Base-by-base conservation (phyloP, 768 basidiomycete species). In the Mrakia blollopis region DNA sequence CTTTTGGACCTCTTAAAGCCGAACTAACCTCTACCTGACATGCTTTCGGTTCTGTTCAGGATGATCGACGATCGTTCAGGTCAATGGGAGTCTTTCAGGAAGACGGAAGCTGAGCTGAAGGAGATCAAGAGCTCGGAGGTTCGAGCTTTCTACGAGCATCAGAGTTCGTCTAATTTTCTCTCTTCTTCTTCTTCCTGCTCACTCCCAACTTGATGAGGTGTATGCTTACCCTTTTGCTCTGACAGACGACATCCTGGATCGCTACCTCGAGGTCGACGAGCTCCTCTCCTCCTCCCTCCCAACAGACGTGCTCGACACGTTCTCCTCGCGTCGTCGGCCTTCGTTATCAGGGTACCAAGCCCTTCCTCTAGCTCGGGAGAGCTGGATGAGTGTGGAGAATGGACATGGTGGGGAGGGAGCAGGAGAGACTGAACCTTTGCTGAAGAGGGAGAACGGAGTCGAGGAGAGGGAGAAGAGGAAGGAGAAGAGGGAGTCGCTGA, bases 241-340 rank as follows among this genome's bases (percentile, higher is more conserved):
- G 13, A 35, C 23, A 74, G 73, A 74, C 63, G 73, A 50, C 11
- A 65, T 74, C 25, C 39, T 77, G 13, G 65, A 63, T 25, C 25
- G 32, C 2, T 77, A 54, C 54, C 30, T 28, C 16, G 72, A 77
- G 63, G 72, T 77, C 16, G 76, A 77, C 54, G 28, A 30, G 9
- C 35, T 77, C 25, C 52, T 77, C 3, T 28, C 32, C 3, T 77
- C 76, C n/a, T 39, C 61, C n/a, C 72, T 77, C 11, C 76, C 76
- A 9, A 28, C 13, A 3, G 37, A 68, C 6, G 35, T 77, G 37
- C 63, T 77, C 32, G 63, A 72, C 9, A 67, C 76, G 23, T 77
- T 68, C 65, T 68, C 65, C 6, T 68, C 65, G 3, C 65, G 65
- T 6, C 35, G 65, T 21, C 35, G 65, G n/a, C 65, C 65, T 4